A percentile compares a stretch with the other conserved stretches of the same genome.
These are phyloP conservation scores for Gossypium gossypioides DNA, from an alignment of 441 rosid genomes.

Conservation along the genomic window DNA sequence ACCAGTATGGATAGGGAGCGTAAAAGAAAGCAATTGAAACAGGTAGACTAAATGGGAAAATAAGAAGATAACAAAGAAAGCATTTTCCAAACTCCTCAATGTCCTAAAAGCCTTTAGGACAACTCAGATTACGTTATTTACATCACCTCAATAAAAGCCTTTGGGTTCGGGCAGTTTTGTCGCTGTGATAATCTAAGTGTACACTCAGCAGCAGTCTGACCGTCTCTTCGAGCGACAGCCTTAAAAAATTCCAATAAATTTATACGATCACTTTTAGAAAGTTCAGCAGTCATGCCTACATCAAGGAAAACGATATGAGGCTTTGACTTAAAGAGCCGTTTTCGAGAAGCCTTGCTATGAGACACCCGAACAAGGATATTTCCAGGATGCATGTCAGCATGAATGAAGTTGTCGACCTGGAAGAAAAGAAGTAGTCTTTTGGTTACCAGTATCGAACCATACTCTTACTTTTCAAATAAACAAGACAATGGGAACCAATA, in stretches of 20 bases:
- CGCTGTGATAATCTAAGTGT: slow-evolving; percentile 67
- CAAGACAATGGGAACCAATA: background rate
- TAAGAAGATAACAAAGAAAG: background rate
- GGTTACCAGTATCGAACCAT: background rate
- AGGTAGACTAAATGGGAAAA: background rate
- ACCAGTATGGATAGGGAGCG: background rate
- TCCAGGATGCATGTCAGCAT: slow-evolving; percentile 99
- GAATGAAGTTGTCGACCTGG: slow-evolving; percentile 98
- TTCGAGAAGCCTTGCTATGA: slow-evolving; percentile 50
- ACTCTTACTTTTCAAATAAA: background rate
- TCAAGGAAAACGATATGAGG: slow-evolving; percentile 95
- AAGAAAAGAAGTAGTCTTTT: slow-evolving; percentile 15
- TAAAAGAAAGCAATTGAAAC: background rate
- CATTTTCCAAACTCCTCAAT: background rate
- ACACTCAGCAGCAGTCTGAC: slow-evolving; percentile 80
- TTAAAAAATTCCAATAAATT: slow-evolving; percentile 81
- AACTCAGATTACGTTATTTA: slow-evolving; percentile 24
- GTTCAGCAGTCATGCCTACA: slow-evolving; percentile 99
- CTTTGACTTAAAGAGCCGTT: slow-evolving; percentile 66
- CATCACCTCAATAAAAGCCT: slow-evolving; percentile 77
- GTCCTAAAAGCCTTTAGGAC: slow-evolving; percentile 52
- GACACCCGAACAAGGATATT: slow-evolving; percentile 83
- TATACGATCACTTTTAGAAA: slow-evolving; percentile 69
- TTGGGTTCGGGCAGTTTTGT: slow-evolving; percentile 90
- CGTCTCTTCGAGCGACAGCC: slow-evolving; percentile 90